These are phyloP conservation scores for Agapanthus africanus DNA, from an alignment of 106 monocot species.

Conservation along the genomic window DNA sequence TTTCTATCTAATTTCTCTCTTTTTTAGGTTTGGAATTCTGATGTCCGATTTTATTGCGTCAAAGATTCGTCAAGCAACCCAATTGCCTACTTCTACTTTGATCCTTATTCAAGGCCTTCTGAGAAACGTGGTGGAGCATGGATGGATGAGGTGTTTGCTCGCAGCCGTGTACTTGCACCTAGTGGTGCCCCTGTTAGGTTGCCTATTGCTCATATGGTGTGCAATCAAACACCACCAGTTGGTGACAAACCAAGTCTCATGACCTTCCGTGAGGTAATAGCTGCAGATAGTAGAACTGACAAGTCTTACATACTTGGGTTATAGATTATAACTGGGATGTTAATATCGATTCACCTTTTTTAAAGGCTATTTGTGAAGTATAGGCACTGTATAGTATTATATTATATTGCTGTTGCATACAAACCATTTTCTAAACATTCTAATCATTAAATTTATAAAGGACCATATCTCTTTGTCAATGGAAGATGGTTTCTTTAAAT, in stretches of 20 bases:
- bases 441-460: too few species aligned
- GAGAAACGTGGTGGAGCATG: conserved; percentile 98
- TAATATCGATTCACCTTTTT: too few species aligned
- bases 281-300: too few species aligned
- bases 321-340: too few species aligned
- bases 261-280: conserved; percentile 93
- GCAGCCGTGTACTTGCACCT: conserved; percentile 79
- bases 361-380: too few species aligned
- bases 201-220: conserved; percentile 93
- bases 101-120: conserved; percentile 95
- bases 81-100: conserved; percentile 96
- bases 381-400: too few species aligned
- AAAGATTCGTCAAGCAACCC: conserved; percentile 81
- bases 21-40: conserved; percentile 77
- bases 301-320: too few species aligned
- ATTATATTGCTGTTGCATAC: too few species aligned
- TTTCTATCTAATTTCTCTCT: background rate
- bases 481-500: too few species aligned
- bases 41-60: conserved; percentile 89
- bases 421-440: too few species aligned
- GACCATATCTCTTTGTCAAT: too few species aligned
- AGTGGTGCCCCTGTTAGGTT: conserved; percentile 66
- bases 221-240: conserved; percentile 97
- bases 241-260: conserved; percentile 93
- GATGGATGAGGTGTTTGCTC: conserved; percentile 96